These are phyloP conservation scores for Pseudotulostoma volvatum DNA, from an alignment of 495 filamentous ascomycete genomes.

Conservation along the genomic window DNA sequence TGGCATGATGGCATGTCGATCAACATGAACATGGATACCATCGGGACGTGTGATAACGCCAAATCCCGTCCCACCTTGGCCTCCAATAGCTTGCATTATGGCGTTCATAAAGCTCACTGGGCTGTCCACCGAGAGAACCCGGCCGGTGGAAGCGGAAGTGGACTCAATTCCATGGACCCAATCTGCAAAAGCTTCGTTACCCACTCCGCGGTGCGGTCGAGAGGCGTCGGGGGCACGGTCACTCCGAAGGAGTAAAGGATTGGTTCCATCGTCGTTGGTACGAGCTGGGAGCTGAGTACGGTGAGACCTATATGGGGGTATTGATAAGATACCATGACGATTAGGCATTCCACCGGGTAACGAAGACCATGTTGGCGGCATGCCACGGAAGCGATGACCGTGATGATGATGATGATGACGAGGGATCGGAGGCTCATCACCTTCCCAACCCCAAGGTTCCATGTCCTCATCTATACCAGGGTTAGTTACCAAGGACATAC, in stretches of 20 bases:
- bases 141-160: constrained; percentile 24
- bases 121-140: constrained; percentile 39
- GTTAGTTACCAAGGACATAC: constrained; percentile 5
- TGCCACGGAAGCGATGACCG: constrained; percentile 28
- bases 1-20: constrained; percentile 32
- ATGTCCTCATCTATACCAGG: constrained; percentile 29
- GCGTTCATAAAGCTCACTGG: constrained; percentile 47
- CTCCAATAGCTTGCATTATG: constrained; percentile 40
- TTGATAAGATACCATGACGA: constrained; percentile 27
- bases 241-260: constrained; percentile 49
- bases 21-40: constrained; percentile 41
- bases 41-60: constrained; percentile 40
- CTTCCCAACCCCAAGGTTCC: constrained; percentile 42
- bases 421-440: constrained; percentile 28
- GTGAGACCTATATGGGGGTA: constrained; percentile 38
- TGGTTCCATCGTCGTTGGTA: constrained; percentile 57
- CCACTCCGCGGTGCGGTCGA: constrained; percentile 17
- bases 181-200: constrained; percentile 27
- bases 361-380: constrained; percentile 25
- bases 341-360: constrained; percentile 25
- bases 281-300: constrained; percentile 32
- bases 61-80: constrained; percentile 32
- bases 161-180: constrained; percentile 42
- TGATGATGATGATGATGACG: constrained; percentile 32
- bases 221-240: constrained; percentile 21